Evolutionary conservation across 805 yeast genomes (phyloP).

Genomic region (Cephaloascus albidus): DNA sequence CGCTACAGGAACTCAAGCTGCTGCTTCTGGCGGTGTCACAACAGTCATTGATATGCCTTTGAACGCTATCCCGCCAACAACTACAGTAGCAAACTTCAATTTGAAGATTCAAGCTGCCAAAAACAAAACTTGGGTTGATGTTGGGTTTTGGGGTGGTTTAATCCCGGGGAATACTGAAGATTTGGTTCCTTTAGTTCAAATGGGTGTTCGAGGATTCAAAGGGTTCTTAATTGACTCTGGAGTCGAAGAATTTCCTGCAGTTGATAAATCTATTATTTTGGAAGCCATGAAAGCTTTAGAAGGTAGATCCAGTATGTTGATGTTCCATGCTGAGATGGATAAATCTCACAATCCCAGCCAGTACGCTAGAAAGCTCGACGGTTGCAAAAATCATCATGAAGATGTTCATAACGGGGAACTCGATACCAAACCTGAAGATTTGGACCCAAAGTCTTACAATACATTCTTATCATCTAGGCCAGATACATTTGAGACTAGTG

Average conservation of each 20-base stretch:
- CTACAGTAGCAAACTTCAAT: conserved; percentile 68
- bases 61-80: conserved; percentile 94
- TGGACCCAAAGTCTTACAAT: conserved; percentile 57
- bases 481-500: conserved; percentile 78
- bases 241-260: conserved; percentile 92
- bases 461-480: conserved; percentile 82
- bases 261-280: conserved; percentile 53
- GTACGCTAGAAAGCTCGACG: conserved; percentile 5
- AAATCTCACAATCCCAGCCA: conserved; percentile 1
- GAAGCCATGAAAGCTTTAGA: conserved; percentile 57
- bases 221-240: conserved; percentile 91
- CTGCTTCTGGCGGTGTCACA: conserved; percentile 94
- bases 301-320: conserved; percentile 57
- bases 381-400: conserved; percentile 21
- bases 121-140: conserved; percentile 85
- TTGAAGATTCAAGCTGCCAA: conserved; percentile 70
- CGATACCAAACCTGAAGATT: conserved; percentile 15
- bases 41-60: conserved; percentile 95
- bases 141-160: conserved; percentile 95
- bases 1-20: conserved; percentile 91
- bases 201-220: conserved; percentile 92
- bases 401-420: conserved; percentile 15
- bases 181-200: conserved; percentile 63
- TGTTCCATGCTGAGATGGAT: conserved; percentile 94
- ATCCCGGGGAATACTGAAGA: conserved; percentile 70